Evolutionary conservation across 176 grass and related monocot species (phyloP), one percentile per base, ranked within the genome.

Genomic region (Miscanthus lutarioriparius): DNA sequence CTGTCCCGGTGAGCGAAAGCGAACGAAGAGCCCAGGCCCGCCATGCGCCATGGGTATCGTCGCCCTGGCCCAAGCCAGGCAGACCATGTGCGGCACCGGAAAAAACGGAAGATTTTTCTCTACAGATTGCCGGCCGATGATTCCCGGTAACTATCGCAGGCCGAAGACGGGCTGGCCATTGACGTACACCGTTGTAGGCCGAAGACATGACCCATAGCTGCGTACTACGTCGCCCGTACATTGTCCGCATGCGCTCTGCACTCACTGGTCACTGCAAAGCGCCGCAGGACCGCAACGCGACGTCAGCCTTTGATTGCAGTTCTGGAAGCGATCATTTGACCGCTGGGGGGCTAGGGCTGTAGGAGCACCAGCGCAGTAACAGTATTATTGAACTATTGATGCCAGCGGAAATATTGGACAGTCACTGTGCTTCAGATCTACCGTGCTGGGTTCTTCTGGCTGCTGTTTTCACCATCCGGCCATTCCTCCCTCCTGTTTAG

Each of bases 351-450:
- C 49, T 20, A 41, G 35, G 10, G 10, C 51, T 22, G 7, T 45
- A 28, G 23, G 72, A 30, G 23, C 12, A 3, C 37, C 39, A n/a
- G 43, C 40, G 8, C 12, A 43, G 70, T 72, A 45, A 27, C 39
- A 45, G n/a, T 27, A 47, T 8, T 4, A 11, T 4, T 19, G 47
- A 25, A 32, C 23, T 4, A 10, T 28, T 19, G 66, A 17, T 85
- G 53, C 47, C 65, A 67, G 41, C 22, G 48, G 43, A 35, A 40
- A 72, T 38, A 47, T 16, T n/a, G 5, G 74, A 48, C 69, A 53
- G 14, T 38, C 70, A 63, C 70, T 80, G 73, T 68, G 1, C 76
- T 37, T 37, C 47, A 22, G 82, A 80, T 89, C 82, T 84, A 89
- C 62, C 49, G 19, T 17, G 73, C 53, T 40, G 76, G 16, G 4